phyloP scores from a whole-genome alignment of 1,139 yeast genomes.

The Candida sanyaensis region DNA sequence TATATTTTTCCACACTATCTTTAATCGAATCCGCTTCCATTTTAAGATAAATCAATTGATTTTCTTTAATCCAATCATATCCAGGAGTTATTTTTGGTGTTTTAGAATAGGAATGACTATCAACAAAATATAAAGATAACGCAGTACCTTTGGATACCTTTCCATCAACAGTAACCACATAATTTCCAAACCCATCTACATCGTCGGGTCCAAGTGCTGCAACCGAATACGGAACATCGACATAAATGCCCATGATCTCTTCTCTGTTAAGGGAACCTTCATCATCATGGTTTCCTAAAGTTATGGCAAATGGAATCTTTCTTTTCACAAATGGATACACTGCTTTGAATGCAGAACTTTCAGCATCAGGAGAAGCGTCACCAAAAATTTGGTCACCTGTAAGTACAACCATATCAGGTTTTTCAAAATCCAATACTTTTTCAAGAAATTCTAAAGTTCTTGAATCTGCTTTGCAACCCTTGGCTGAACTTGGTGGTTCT shows the following conservation, averaged over 20 bases:
- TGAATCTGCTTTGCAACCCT: slow-evolving; percentile 71
- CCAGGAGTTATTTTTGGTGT: slow-evolving; percentile 70
- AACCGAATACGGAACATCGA: slow-evolving; percentile 65
- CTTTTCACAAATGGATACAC: slow-evolving; percentile 68
- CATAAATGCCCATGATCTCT: slow-evolving; percentile 58
- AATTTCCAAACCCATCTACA: slow-evolving; percentile 81
- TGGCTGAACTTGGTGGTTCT: slow-evolving; percentile 45
- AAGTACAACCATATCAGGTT: slow-evolving; percentile 78
- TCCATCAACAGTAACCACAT: slow-evolving; percentile 53
- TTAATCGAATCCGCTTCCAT: slow-evolving; percentile 22
- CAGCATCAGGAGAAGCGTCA: slow-evolving; percentile 69
- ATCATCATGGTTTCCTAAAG: slow-evolving; percentile 66
- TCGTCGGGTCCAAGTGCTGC: slow-evolving; percentile 63
- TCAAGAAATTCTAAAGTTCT: slow-evolving; percentile 65
- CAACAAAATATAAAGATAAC: slow-evolving; percentile 71
- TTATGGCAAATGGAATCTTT: slow-evolving; percentile 76
- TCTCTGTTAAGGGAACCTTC: slow-evolving; percentile 68
- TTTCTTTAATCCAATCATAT: slow-evolving; percentile 82
- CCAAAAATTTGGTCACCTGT: slow-evolving; percentile 90
- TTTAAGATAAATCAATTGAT: slow-evolving; percentile 65
- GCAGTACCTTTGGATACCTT: slow-evolving; percentile 44
- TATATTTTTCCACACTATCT: slow-evolving; percentile 21
- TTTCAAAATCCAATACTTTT: slow-evolving; percentile 64
- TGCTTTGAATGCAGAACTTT: slow-evolving; percentile 75
- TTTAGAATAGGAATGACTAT: slow-evolving; percentile 73